Percentiles rank a stretch among this genome's conserved stretches.
These are phyloP conservation scores for Aspergillus pseudoviridinutans DNA, from an alignment of 2,329 filamentous ascomycete genomes.

Conservation along the genomic window DNA sequence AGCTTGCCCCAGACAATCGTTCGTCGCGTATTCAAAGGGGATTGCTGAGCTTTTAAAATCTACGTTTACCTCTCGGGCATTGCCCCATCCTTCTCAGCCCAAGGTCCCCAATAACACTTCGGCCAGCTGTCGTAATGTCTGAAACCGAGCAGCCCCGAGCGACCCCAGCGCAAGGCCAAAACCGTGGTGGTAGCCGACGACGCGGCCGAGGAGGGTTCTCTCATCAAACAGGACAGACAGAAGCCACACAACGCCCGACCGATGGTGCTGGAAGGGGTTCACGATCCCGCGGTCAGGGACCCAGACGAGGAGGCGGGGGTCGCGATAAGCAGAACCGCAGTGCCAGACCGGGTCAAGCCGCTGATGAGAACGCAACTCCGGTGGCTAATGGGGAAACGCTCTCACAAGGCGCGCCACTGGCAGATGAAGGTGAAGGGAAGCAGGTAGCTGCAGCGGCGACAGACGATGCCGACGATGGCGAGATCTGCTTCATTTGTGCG, in stretches of 20 bases:
- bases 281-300: slow-evolving; percentile 30
- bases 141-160: slow-evolving; percentile 23
- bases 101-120: neutral
- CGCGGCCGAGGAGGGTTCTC: slow-evolving; percentile 32
- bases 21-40: neutral
- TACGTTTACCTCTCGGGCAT: neutral
- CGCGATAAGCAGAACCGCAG: slow-evolving; percentile 26
- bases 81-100: slow-evolving; percentile 5
- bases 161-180: slow-evolving; percentile 35
- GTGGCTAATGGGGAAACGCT: slow-evolving; percentile 28
- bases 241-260: slow-evolving; percentile 20
- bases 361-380: slow-evolving; percentile 11
- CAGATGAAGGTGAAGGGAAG: slow-evolving; percentile 27
- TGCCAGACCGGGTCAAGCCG: slow-evolving; percentile 13
- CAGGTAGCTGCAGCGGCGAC: slow-evolving; percentile 23
- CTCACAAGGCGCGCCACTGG: slow-evolving; percentile 42
- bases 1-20: neutral
- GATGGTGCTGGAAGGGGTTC: slow-evolving; percentile 33
- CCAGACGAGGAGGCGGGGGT: slow-evolving; percentile 31
- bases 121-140: slow-evolving; percentile 22
- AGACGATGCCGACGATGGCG: slow-evolving; percentile 60
- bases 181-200: slow-evolving; percentile 40
- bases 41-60: neutral
- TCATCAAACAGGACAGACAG: slow-evolving; percentile 26
- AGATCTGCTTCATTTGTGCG: slow-evolving; percentile 97